A percentile compares a stretch with the other conserved stretches of the same genome.
Conservation (phyloP, 805 yeast species). For the Metschnikowia borealis region DNA sequence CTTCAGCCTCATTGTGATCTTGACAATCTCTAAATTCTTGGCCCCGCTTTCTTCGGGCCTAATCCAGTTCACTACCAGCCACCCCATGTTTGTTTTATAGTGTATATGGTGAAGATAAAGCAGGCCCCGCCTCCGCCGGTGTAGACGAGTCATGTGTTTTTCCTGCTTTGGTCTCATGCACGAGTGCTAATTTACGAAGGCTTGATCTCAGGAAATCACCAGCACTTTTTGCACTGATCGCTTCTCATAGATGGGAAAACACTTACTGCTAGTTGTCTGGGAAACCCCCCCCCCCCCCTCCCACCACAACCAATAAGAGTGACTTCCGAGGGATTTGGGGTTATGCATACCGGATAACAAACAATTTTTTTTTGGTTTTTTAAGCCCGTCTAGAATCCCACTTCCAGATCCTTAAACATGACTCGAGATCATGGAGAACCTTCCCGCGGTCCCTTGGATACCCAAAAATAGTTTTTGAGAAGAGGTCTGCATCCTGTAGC, state of each 20-base stretch:
- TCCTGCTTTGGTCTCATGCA: not conserved
- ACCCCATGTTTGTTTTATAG: too few relatives aligned
- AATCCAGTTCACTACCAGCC: not conserved
- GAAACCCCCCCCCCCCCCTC: too few relatives aligned
- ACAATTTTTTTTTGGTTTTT: too few relatives aligned
- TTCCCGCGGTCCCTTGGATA: too few relatives aligned
- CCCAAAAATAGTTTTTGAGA: not conserved
- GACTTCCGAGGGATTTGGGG: too few relatives aligned
- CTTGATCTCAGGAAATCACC: not conserved
- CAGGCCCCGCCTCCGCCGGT: too few relatives aligned
- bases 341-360: too few relatives aligned
- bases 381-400: too few relatives aligned
- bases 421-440: too few relatives aligned
- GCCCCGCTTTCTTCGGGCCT: not conserved
- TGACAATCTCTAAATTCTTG: not conserved
- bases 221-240: not conserved
- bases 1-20: not conserved
- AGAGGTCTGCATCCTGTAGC: not conserved
- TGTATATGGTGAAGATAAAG: not conserved
- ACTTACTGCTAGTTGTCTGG: not conserved
- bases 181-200: not conserved
- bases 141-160: not conserved
- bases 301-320: too few relatives aligned
- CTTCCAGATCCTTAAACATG: too few relatives aligned
- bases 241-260: not conserved